Conservation (phyloP, 2,329 filamentous ascomycete species). For the Clonostachys rhizophaga region DNA sequence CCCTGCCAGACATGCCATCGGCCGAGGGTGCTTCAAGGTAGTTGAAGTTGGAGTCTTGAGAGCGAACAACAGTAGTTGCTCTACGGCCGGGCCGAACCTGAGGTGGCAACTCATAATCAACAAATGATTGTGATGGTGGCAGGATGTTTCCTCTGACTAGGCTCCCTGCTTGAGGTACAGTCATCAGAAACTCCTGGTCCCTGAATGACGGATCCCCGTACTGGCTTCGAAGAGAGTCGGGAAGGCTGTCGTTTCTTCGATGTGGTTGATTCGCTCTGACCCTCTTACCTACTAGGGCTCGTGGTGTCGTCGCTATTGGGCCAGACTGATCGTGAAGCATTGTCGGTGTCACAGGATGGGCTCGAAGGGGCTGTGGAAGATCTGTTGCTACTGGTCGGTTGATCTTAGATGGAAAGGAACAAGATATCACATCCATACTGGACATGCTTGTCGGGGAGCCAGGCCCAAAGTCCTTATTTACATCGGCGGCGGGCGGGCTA, state of each 20-base stretch:
- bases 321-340: conserved; percentile 39
- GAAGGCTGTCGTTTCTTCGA: conserved; percentile 83
- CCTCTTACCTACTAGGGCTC: conserved; percentile 52
- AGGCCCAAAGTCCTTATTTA: conserved; percentile 10
- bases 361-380: conserved; percentile 36
- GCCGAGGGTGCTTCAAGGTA: background rate
- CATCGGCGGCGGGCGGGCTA: no score
- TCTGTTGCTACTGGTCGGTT: conserved; percentile 31
- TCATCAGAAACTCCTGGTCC: conserved; percentile 53
- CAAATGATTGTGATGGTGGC: conserved; percentile 76
- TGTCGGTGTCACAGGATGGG: conserved; percentile 52
- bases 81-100: background rate
- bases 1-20: conserved; percentile 62
- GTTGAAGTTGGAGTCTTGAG: background rate
- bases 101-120: conserved; percentile 50
- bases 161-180: conserved; percentile 70
- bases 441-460: conserved; percentile 51
- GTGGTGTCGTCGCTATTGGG: conserved; percentile 54
- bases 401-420: conserved; percentile 55
- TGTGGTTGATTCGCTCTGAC: conserved; percentile 57
- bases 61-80: background rate
- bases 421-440: conserved; percentile 58
- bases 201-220: conserved; percentile 44
- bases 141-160: conserved; percentile 83
- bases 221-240: conserved; percentile 75